phyloP scores from a whole-genome alignment of 345 rosid genomes.

The Raphanus sativus region DNA sequence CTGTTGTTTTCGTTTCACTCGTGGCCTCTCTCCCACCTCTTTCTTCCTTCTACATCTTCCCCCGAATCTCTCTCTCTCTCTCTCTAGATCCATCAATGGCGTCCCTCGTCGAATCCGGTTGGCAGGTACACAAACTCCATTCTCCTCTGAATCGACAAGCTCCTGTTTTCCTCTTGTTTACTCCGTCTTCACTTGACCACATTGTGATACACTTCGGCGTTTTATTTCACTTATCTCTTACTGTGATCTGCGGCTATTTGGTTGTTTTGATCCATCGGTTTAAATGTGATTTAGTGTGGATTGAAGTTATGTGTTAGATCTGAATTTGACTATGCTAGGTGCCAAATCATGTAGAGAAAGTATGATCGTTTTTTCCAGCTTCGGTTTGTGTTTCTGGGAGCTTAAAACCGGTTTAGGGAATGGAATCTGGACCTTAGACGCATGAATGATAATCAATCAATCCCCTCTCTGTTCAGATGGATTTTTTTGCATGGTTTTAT shows the following conservation, averaged over 20 bases:
- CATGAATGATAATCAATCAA: not conserved
- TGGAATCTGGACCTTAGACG: not conserved
- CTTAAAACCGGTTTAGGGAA: not conserved
- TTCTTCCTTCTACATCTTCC: constrained; percentile 8
- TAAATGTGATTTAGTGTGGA: not conserved
- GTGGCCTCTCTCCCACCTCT: constrained; percentile 34
- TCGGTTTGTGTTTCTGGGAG: not conserved
- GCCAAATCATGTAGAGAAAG: not conserved
- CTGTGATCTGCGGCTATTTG: not conserved
- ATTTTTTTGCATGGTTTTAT: constrained; percentile 11
- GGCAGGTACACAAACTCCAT: constrained; percentile 61
- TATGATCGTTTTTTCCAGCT: not conserved
- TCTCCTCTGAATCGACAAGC: not conserved
- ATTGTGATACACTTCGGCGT: constrained; percentile 12
- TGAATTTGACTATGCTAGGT: constrained; percentile 11
- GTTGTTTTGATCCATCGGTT: not conserved
- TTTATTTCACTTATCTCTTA: not conserved
- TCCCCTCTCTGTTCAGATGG: not conserved
- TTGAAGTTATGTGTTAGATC: constrained; percentile 25
- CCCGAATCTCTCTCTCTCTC: not conserved
- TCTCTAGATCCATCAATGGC: constrained; percentile 56
- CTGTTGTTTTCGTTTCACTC: constrained; percentile 40
- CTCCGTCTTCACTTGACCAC: not conserved
- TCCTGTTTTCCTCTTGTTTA: not conserved
- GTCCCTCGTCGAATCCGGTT: constrained; percentile 68